Evolutionary conservation across 257 asterid species (phyloP).

Genomic region (Nicotiana undulata): DNA sequence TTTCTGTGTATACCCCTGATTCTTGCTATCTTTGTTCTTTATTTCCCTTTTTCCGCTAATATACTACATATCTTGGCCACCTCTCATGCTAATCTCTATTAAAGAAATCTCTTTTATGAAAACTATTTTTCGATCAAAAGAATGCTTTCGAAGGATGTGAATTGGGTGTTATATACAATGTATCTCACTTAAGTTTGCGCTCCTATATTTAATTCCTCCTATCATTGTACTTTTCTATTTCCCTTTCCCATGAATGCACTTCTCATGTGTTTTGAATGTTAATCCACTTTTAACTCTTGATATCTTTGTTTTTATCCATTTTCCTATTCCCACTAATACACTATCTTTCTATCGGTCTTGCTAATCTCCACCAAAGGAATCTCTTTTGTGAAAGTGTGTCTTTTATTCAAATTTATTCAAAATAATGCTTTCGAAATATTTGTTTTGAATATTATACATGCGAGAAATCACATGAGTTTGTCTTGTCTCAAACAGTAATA

Average conservation of each 20-base stretch:
- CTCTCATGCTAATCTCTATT: not conserved
- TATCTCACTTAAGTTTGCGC: not conserved
- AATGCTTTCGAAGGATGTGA: not conserved
- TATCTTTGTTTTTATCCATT: not conserved
- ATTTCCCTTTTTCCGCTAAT: not conserved
- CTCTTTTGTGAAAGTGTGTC: not conserved
- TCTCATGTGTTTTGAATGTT: not conserved
- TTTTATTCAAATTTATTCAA: not conserved
- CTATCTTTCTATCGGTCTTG: not conserved
- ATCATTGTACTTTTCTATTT: not conserved
- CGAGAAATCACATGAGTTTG: not conserved
- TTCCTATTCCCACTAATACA: not conserved
- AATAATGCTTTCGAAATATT: not conserved
- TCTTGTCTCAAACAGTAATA: not conserved
- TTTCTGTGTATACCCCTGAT: too few relatives aligned
- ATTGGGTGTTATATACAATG: not conserved
- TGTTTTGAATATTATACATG: not conserved
- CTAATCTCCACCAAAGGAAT: not conserved
- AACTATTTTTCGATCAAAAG: not conserved
- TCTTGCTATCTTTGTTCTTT: not conserved
- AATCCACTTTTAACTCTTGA: not conserved
- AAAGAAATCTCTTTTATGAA: not conserved
- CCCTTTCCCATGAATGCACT: not conserved
- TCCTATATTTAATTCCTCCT: not conserved
- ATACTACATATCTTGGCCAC: not conserved